Evolutionary conservation across 306 rosid species (phyloP), one percentile per base, ranked within the genome.

Genomic region (Luffa acutangula): DNA sequence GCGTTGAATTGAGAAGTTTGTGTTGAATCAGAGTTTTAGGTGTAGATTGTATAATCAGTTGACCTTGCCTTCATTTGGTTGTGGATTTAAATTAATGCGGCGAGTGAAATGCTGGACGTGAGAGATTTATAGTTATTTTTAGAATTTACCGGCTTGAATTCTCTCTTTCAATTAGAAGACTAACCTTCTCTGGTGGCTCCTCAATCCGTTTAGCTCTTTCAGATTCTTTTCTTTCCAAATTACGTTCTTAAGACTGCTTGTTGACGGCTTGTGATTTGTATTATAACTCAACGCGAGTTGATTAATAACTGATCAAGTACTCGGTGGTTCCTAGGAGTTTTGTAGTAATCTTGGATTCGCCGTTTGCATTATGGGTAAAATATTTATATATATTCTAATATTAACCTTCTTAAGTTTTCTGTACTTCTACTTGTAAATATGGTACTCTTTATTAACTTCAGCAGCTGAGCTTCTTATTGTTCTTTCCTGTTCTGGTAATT

Each of bases 41-140:
- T 46, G 49, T 79, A 13, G 45, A 37, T 46, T 69, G 5, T 56
- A 17, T 20, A 49, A 54, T 77, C 53, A 48, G 64, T 64, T 80
- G 77, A 48, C 86, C 59, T 71, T 51, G 60, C 36, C 56, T 59
- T 77, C 25, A 20, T 58, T 77, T 41, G 80, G 70, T 58, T 57
- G 59, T 77, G 33, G 49, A 2, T 51, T 75, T 34, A 1, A 75
- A 34, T 52, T 73, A 71, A 46, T 21, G 76, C 14, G 43, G 43
- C 31, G 78, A 73, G 45, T 73, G 43, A 74, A 74, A 17, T 51
- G 33, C 15, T 74, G 78, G 48, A 18, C 43, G 34, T 5, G 33
- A 75, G 46, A 18, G 78, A 75, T 51, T 75, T 53, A 51, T 74
- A 14, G 3, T 21, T 25, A 0, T 72, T 73, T 31, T 6, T 49